Conservation (phyloP, 1,284 basidiomycete genomes). For the Phlebopus sp. region DNA sequence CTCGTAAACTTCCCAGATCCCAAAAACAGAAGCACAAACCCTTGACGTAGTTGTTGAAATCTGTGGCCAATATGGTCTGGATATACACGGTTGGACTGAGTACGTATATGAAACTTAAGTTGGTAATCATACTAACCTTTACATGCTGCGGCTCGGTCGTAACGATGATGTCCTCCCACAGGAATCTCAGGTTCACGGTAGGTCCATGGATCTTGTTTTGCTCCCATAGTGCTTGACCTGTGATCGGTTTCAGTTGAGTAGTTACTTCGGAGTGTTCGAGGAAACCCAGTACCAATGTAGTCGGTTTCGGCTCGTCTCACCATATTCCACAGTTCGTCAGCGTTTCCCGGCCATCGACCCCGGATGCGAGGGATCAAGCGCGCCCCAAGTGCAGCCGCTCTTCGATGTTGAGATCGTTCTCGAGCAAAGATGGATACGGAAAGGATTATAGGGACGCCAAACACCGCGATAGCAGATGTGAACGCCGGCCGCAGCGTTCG, state of each 20-base stretch:
- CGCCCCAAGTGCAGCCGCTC: constrained; percentile 20
- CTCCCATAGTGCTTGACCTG: constrained; percentile 16
- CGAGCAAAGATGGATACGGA: constrained; percentile 3
- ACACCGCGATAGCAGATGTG: constrained; percentile 8
- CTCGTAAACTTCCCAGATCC: constrained; percentile 1
- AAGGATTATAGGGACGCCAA: constrained; percentile 6
- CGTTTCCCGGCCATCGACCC: constrained; percentile 25
- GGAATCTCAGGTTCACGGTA: constrained; percentile 26
- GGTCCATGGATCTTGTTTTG: constrained; percentile 17
- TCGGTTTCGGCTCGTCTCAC: constrained; percentile 15
- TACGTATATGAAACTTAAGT: not conserved
- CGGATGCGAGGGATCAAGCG: constrained; percentile 18
- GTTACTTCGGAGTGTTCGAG: not conserved
- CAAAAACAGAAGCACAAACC: constrained; percentile 21
- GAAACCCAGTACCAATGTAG: constrained; percentile 25
- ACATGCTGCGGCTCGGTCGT: constrained; percentile 36
- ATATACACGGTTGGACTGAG: not conserved
- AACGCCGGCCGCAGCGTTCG: constrained; percentile 11
- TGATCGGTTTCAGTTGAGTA: constrained; percentile 1
- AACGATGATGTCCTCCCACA: constrained; percentile 35
- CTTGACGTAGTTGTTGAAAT: constrained; percentile 44
- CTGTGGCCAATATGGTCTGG: constrained; percentile 39
- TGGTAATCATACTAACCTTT: constrained; percentile 19
- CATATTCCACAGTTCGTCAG: constrained; percentile 21
- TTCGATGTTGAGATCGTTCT: constrained; percentile 15